Percentiles rank a stretch among this genome's conserved stretches.
Conservation (phyloP, 768 basidiomycete species). For the Pleurotus ostreatus region DNA sequence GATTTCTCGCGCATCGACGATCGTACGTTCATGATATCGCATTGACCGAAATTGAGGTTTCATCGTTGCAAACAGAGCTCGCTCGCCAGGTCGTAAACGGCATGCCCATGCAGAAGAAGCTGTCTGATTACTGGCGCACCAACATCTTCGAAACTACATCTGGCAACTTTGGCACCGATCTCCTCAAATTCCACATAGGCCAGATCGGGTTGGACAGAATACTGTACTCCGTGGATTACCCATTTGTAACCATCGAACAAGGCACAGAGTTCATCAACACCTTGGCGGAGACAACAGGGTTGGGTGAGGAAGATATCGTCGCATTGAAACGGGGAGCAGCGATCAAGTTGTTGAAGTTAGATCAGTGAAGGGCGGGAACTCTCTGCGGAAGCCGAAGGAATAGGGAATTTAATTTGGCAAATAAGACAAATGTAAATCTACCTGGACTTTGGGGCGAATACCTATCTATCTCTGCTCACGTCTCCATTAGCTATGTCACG, state of each 20-base stretch:
- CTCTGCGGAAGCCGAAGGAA: no score
- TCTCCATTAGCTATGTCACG: no score
- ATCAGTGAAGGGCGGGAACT: background rate
- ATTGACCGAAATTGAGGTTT: background rate
- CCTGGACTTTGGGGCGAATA: no score
- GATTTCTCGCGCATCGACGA: slow-evolving; percentile 36
- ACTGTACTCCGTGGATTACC: slow-evolving; percentile 37
- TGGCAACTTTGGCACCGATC: slow-evolving; percentile 35
- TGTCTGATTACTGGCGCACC: slow-evolving; percentile 32
- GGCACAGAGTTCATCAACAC: background rate
- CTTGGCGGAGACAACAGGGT: background rate
- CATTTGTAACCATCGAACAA: slow-evolving; percentile 19
- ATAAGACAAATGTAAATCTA: no score
- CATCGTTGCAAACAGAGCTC: slow-evolving; percentile 23
- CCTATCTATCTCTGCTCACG: no score
- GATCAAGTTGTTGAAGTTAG: background rate
- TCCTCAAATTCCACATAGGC: slow-evolving; percentile 34
- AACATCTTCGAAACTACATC: slow-evolving; percentile 38
- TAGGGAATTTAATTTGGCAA: no score
- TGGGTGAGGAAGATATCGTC: background rate
- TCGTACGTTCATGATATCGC: slow-evolving; percentile 19
- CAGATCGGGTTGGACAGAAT: slow-evolving; percentile 37
- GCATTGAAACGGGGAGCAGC: background rate
- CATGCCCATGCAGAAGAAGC: slow-evolving; percentile 34
- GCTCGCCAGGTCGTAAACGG: slow-evolving; percentile 21